Evolutionary conservation across 805 yeast species (phyloP).

Genomic region (Ogataea angusta): DNA sequence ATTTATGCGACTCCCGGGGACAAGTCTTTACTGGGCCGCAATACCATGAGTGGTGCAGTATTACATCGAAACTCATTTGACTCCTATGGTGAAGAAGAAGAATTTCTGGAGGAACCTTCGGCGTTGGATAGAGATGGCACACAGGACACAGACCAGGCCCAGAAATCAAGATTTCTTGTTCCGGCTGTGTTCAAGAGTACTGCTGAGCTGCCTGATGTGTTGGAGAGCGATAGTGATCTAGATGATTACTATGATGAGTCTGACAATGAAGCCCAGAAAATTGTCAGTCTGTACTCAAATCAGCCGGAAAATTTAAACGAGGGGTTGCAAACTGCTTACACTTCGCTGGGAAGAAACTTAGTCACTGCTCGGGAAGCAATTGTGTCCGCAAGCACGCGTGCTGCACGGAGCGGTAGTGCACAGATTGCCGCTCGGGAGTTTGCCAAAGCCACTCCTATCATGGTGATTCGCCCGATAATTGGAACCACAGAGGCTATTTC

Average conservation of each 20-base stretch:
- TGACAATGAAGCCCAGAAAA: conserved; percentile 37
- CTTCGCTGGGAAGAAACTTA: conserved; percentile 66
- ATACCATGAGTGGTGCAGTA: conserved; percentile 13
- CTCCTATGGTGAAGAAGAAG: conserved; percentile 29
- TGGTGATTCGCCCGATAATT: conserved; percentile 77
- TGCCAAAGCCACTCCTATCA: conserved; percentile 75
- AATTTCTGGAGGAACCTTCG: conserved; percentile 26
- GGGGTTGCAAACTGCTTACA: conserved; percentile 75
- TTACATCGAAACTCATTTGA: conserved; percentile 25
- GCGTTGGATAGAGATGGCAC: conserved; percentile 19
- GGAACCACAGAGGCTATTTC: conserved; percentile 92
- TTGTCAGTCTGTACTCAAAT: conserved; percentile 73
- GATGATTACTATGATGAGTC: conserved; percentile 25
- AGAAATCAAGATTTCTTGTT: conserved; percentile 10
- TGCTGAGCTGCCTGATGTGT: conserved; percentile 10
- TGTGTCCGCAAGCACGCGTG: conserved; percentile 53
- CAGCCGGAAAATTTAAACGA: conserved; percentile 72
- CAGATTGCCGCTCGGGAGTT: conserved; percentile 65
- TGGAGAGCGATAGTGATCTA: conserved; percentile 27
- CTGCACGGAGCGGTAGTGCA: conserved; percentile 62
- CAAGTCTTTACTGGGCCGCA: conserved; percentile 11
- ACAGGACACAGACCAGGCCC: conserved; percentile 3
- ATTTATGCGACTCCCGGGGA: conserved; percentile 10
- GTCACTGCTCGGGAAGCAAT: conserved; percentile 63
- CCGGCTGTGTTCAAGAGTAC: conserved; percentile 8